Evolutionary conservation across 331 rosid species (phyloP), one percentile per base, ranked within the genome.

Genomic region (Stylosanthes scabra): DNA sequence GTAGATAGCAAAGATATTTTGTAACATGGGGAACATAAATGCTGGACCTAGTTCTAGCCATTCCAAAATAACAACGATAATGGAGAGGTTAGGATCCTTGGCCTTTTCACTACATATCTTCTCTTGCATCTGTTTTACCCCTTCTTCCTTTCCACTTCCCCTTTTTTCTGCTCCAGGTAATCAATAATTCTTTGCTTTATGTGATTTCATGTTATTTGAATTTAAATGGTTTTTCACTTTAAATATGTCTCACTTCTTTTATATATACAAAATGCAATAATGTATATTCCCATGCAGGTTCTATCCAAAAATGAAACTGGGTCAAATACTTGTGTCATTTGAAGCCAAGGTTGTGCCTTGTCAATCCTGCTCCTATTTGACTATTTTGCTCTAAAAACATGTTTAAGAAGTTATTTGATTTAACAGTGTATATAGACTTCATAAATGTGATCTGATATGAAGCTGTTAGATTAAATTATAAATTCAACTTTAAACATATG

Each of bases 221-320:
- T 54, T 67, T 59, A 39, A 63, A 37, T 14, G 42, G 50, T 25
- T 28, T 29, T 37, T 45, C 57, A 50, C 47, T 52, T 68, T 46
- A 52, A n/a, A n/a, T n/a, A n/a, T n/a, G n/a, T n/a, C n/a, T n/a
- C n/a, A n/a, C n/a, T n/a, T n/a, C n/a, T 67, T 68, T 76, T 50
- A 41, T 61, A 31, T 29, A 29, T 29, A 3, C 34, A 29, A 29
- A 2, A 29, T 66, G 25, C 39, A 68, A 25, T 61, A 62, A 68
- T 80, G 52, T 77, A 55, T 68, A 20, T 72, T 12, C 55, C n/a
- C 60, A 14, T 39, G 62, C 84, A 95, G 99, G 79, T 95, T 76
- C 83, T 90, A 87, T 81, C 99, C 99, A 60, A 78, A 31, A n/a
- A 25, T 88, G 84, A 88, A 83, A 75, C 44, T 88, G 78, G 93